A percentile compares a stretch with the other conserved stretches of the same genome.
These are phyloP conservation scores for Naegleria fowleri DNA, from an alignment of 208 protist genomes.

Conservation along the genomic window DNA sequence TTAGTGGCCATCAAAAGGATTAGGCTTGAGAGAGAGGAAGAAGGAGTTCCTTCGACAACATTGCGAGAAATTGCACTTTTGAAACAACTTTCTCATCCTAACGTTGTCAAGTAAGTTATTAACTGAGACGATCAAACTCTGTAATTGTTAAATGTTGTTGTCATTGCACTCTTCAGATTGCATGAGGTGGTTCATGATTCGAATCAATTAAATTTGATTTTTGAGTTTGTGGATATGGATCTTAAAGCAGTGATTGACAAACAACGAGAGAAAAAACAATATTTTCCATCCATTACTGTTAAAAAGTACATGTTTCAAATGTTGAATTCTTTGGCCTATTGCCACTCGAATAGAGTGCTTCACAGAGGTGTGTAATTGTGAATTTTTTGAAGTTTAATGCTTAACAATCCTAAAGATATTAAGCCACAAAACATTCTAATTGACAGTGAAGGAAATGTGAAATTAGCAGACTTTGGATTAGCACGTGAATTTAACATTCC, in stretches of 20 bases:
- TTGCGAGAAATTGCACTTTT: constrained; percentile 71
- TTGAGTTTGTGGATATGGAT: constrained; percentile 92
- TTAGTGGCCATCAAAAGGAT: constrained; percentile 81
- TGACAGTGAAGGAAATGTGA: constrained; percentile 47
- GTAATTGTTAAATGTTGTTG: too few relatives aligned
- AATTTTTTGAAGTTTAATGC: too few relatives aligned
- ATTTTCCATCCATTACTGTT: background rate
- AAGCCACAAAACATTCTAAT: constrained; percentile 23
- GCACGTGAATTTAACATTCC: constrained; percentile 87
- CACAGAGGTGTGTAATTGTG: background rate
- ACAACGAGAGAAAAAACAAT: background rate
- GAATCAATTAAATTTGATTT: constrained; percentile 87
- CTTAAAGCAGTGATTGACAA: constrained; percentile 90
- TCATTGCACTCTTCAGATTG: constrained; percentile 39
- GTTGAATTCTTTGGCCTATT: background rate
- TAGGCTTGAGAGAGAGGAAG: constrained; percentile 66
- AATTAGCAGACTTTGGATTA: constrained; percentile 93
- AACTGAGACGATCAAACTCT: too few relatives aligned
- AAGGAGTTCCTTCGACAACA: constrained; percentile 74
- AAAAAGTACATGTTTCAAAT: constrained; percentile 15
- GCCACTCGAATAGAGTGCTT: background rate
- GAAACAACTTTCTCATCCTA: constrained; percentile 32
- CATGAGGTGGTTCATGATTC: constrained; percentile 89
- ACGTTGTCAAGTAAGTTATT: constrained; percentile 62
- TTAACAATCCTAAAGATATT: background rate